A percentile compares a stretch with the other conserved stretches of the same genome.
Evolutionary conservation across 805 yeast species (phyloP).

Genomic region (Kodamaea nitidulidarum): DNA sequence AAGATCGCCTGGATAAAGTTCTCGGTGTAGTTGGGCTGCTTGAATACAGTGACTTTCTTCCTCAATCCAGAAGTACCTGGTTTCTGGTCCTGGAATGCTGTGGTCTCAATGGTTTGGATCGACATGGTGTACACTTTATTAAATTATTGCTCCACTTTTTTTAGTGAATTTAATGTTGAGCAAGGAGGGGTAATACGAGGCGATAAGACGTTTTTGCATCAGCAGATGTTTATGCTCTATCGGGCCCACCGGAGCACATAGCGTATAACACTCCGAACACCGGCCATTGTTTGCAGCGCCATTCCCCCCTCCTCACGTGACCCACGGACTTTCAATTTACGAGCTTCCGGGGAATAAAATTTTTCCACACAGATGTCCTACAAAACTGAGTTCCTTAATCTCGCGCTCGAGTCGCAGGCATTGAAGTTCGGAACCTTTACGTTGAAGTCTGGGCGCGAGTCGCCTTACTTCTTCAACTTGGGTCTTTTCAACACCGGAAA

Average conservation of each 20-base stretch:
- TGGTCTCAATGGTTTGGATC: slow-evolving; percentile 47
- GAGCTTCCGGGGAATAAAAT: neutral
- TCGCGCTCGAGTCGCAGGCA: slow-evolving; percentile 78
- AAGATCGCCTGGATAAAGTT: slow-evolving; percentile 88
- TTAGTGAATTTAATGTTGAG: neutral
- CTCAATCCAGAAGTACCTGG: slow-evolving; percentile 98
- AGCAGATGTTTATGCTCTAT: no score
- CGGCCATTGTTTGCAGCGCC: no score
- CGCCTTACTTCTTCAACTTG: slow-evolving; percentile 95
- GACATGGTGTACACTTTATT: slow-evolving; percentile 6
- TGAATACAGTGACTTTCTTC: slow-evolving; percentile 83
- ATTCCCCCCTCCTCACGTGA: slow-evolving; percentile 1
- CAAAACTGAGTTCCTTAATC: slow-evolving; percentile 68
- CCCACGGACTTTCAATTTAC: neutral
- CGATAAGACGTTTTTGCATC: no score
- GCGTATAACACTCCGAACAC: no score
- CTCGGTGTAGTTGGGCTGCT: slow-evolving; percentile 78
- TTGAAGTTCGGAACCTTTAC: slow-evolving; percentile 86
- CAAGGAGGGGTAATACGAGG: no score
- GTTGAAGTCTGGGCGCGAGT: slow-evolving; percentile 83
- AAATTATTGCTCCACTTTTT: neutral
- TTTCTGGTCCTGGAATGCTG: slow-evolving; percentile 83
- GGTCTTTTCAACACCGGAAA: slow-evolving; percentile 86
- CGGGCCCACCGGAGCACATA: no score
- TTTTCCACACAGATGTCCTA: slow-evolving; percentile 24